A percentile compares a stretch with the other conserved stretches of the same genome.
These are phyloP conservation scores for Aspergillus sergii DNA, from an alignment of 2,329 filamentous ascomycete genomes.

Conservation along the genomic window DNA sequence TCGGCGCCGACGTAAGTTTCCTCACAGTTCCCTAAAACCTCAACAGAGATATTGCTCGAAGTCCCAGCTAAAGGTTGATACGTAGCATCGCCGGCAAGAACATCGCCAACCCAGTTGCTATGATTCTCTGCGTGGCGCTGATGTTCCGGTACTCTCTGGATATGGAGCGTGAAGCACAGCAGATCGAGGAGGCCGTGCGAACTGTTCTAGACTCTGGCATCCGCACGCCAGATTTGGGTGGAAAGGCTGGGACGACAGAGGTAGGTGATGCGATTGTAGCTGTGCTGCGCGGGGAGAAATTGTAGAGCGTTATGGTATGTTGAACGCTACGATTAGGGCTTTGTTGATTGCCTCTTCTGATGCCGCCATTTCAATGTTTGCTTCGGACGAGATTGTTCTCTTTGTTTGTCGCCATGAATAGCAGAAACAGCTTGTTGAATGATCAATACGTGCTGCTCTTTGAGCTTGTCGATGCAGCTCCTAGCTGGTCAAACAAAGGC, in stretches of 20 bases:
- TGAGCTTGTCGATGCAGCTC: background rate
- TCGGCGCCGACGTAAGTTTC: constrained; percentile 41
- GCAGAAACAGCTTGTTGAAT: background rate
- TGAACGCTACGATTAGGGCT: background rate
- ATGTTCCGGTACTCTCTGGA: constrained; percentile 89
- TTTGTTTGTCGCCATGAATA: background rate
- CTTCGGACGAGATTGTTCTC: background rate
- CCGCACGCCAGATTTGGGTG: constrained; percentile 79
- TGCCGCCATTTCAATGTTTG: background rate
- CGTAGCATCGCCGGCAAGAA: constrained; percentile 80
- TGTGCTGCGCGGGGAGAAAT: constrained; percentile 59
- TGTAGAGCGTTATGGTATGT: background rate
- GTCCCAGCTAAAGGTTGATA: background rate
- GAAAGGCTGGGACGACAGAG: constrained; percentile 68
- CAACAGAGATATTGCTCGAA: background rate
- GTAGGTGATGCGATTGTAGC: constrained; percentile 75
- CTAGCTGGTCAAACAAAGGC: background rate
- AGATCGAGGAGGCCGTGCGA: constrained; percentile 78
- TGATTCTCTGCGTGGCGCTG: constrained; percentile 87
- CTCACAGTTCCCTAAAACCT: background rate
- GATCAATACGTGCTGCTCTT: background rate
- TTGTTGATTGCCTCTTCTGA: background rate
- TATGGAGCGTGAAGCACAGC: constrained; percentile 71
- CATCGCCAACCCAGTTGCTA: constrained; percentile 85
- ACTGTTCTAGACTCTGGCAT: constrained; percentile 74